Percentiles rank a stretch among this genome's conserved stretches.
These are phyloP conservation scores for Cercophora newfieldiana DNA, from an alignment of 495 filamentous ascomycete genomes.

Conservation along the genomic window DNA sequence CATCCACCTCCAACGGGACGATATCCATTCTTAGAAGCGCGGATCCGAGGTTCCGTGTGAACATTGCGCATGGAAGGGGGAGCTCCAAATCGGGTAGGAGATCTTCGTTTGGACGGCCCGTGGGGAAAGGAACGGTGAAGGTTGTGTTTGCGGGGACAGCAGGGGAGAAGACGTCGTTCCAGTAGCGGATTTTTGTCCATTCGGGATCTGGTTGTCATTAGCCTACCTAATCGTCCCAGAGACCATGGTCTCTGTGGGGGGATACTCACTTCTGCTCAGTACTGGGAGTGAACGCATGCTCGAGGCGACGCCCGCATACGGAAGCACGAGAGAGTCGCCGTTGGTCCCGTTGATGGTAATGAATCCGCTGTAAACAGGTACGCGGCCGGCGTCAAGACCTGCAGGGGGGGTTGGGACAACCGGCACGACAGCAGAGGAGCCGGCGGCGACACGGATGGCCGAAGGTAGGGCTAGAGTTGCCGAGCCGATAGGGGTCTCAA, in stretches of 20 bases:
- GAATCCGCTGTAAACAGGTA: constrained; percentile 49
- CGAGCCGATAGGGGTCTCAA: background rate
- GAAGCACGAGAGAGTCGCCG: constrained; percentile 41
- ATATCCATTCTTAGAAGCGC: constrained; percentile 39
- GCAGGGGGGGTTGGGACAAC: constrained; percentile 41
- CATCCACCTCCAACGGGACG: constrained; percentile 26
- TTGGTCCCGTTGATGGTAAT: constrained; percentile 45
- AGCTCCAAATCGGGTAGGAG: constrained; percentile 16
- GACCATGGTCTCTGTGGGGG: constrained; percentile 14
- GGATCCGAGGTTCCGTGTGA: constrained; percentile 40
- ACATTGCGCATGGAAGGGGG: constrained; percentile 19
- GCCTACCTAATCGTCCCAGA: constrained; percentile 20
- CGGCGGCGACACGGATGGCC: constrained; percentile 34
- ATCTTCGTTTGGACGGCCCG: constrained; percentile 26
- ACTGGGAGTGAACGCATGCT: constrained; percentile 36
- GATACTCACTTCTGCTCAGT: constrained; percentile 31
- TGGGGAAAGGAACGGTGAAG: constrained; percentile 33
- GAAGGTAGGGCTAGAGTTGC: constrained; percentile 12
- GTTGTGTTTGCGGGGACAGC: constrained; percentile 22
- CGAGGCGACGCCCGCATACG: constrained; percentile 46
- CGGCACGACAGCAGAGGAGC: constrained; percentile 32
- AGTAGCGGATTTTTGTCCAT: background rate
- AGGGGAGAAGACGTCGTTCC: background rate
- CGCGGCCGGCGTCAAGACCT: constrained; percentile 31
- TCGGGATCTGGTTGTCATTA: background rate